Percentiles rank a stretch among this genome's conserved stretches.
These are phyloP conservation scores for Elaeis guineensis DNA, from an alignment of 176 grass and related monocot species.

Conservation along the genomic window DNA sequence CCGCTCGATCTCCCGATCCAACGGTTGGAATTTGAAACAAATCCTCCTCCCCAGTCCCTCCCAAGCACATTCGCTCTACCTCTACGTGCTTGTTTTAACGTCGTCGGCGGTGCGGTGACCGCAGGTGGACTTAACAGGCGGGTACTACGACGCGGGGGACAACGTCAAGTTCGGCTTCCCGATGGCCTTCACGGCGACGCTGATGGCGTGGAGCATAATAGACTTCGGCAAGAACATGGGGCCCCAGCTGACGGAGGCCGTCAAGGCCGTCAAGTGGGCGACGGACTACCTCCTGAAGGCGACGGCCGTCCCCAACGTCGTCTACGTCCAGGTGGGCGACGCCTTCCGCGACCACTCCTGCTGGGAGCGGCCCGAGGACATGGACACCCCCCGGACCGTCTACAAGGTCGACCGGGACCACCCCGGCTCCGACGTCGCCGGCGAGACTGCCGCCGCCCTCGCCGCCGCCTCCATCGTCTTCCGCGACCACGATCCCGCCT, in stretches of 20 bases:
- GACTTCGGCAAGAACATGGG: constrained; percentile 67
- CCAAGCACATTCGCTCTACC: too few species aligned
- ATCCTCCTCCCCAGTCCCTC: too few species aligned
- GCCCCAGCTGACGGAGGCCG: constrained; percentile 37
- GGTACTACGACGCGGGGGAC: constrained; percentile 93
- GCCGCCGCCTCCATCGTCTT: constrained; percentile 79
- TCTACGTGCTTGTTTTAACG: too few species aligned
- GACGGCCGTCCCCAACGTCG: constrained; percentile 28
- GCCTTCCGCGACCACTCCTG: constrained; percentile 65
- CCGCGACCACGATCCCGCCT: constrained; percentile 42
- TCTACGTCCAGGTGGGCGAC: constrained; percentile 91
- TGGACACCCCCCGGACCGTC: constrained; percentile 81
- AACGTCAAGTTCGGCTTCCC: constrained; percentile 98
- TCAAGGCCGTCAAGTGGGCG: constrained; percentile 50
- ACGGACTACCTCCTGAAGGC: constrained; percentile 88
- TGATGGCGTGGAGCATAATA: constrained; percentile 85
- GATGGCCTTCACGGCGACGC: constrained; percentile 86
- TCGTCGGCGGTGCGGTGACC: not conserved
- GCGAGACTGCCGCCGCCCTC: constrained; percentile 74
- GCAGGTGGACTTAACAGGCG: constrained; percentile 77
- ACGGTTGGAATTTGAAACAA: not conserved
- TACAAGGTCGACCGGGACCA: constrained; percentile 56
- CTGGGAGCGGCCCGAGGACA: constrained; percentile 93
- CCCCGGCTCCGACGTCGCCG: constrained; percentile 85
- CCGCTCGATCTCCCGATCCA: too few species aligned